phyloP scores from a whole-genome alignment of 306 rosid species.

The Aeschynomene evenia region DNA sequence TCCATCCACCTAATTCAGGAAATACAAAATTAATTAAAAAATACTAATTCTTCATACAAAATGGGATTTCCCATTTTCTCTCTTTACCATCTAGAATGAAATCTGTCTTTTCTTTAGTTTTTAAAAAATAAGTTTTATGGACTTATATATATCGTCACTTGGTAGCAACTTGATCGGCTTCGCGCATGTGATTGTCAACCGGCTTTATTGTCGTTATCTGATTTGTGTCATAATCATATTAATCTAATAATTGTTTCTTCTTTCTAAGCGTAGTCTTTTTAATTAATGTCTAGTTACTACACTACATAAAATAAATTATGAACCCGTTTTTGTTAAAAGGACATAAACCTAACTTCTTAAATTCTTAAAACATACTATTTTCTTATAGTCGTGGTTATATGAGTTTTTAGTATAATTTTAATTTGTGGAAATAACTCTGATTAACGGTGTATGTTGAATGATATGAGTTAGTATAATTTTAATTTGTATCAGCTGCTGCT shows the following conservation, averaged over 20 bases:
- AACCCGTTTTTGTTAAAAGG: neutral
- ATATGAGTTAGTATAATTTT: too few relatives aligned
- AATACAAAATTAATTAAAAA: too few relatives aligned
- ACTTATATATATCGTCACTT: neutral
- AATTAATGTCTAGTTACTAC: too few relatives aligned
- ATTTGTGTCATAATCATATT: neutral
- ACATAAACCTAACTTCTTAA: neutral
- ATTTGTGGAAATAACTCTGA: too few relatives aligned
- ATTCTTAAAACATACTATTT: too few relatives aligned
- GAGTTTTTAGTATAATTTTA: too few relatives aligned
- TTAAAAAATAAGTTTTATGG: neutral
- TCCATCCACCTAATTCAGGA: slow-evolving; percentile 22
- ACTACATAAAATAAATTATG: neutral
- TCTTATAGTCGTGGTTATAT: too few relatives aligned
- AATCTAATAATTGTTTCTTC: too few relatives aligned
- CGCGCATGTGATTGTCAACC: neutral
- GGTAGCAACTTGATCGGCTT: neutral
- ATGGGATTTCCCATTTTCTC: neutral
- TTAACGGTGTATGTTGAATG: too few relatives aligned
- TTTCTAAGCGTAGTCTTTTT: neutral
- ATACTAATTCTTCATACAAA: too few relatives aligned
- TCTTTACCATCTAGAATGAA: neutral
- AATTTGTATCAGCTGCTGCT: too few relatives aligned
- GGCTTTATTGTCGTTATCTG: slow-evolving; percentile 3
- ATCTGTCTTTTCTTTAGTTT: neutral